Evolutionary conservation across 2,329 filamentous ascomycete genomes (phyloP), one percentile per base, ranked within the genome.

Genomic region (Diplocarpon rosae): DNA sequence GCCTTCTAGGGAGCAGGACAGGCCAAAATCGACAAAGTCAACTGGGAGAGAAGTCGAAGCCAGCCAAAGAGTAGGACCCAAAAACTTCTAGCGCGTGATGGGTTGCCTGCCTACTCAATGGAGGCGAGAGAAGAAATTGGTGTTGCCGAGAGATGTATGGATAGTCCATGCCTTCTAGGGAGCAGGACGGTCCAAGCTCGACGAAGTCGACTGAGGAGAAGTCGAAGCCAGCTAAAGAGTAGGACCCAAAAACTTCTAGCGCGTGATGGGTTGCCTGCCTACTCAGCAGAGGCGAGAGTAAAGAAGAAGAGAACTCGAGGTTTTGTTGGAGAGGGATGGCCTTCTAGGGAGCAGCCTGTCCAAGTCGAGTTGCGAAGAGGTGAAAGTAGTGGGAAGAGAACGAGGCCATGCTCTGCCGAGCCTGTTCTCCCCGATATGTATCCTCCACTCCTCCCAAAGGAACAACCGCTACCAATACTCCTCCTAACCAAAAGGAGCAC

Each of bases 331-430:
- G n/a, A 15, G 33, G 32, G 33, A 35, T 14, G 33, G 33, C 33
- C 33, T 27, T 41, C 38, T 31, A 41, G 38, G 31, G 38, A 32
- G 38, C 29, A 33, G 12, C 28, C 38, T 33, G 28, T 32, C 38
- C 29, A 24, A 20, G 14, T 14, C 8, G 10, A 15, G 15, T 16
- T 33, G 12, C 17, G 13, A 29, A 14, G 20, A 30, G 6, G 12
- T 7, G 20, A 33, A 24, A 31, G 33, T n/a, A 17, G 5, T 28
- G 20, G 15, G 10, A 39, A 24, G 17, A 12, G 37, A 36, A 14
- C 13, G 7, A 27, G 17, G 17, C 15, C 37, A 27, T 20, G 15
- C 24, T 15, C 16, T 39, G 37, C n/a, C 15, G 37, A 27, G 17
- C n/a, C n/a, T n/a, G n/a, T n/a, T n/a, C n/a, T n/a, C n/a, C n/a